A percentile compares a stretch with the other conserved stretches of the same genome.
Conservation (phyloP, 768 basidiomycete species). For the Daedaleopsis sinensis region DNA sequence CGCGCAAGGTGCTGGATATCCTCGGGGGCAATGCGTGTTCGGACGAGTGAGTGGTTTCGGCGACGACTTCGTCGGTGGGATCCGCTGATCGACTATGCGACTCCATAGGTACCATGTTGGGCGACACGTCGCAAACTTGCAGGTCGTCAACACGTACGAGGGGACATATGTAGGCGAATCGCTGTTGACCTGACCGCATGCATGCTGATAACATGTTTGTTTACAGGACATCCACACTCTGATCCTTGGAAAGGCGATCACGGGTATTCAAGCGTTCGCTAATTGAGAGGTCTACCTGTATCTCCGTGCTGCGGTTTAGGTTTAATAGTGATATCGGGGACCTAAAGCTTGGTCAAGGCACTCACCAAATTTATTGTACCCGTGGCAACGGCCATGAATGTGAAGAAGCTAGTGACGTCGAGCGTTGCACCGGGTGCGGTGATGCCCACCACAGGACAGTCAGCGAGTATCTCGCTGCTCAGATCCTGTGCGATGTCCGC, state of each 20-base stretch:
- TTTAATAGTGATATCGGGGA: too few species aligned
- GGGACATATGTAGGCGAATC: conserved; percentile 61
- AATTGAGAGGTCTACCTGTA: conserved; percentile 37
- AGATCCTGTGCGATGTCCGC: too few species aligned
- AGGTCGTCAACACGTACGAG: conserved; percentile 97
- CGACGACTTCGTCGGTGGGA: background rate
- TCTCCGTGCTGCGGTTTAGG: too few species aligned
- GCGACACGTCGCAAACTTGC: conserved; percentile 92
- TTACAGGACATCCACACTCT: conserved; percentile 84
- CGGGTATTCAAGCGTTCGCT: conserved; percentile 84
- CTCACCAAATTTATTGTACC: conserved; percentile 58
- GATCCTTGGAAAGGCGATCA: conserved; percentile 92
- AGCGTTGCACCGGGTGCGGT: conserved; percentile 46
- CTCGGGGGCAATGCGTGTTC: conserved; percentile 92
- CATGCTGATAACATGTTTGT: background rate
- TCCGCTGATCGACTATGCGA: background rate
- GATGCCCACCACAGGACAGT: background rate
- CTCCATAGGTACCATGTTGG: conserved; percentile 95
- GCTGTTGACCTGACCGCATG: background rate
- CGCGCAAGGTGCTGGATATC: conserved; percentile 82
- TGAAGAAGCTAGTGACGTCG: conserved; percentile 53
- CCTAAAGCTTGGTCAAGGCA: conserved; percentile 26
- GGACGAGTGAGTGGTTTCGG: conserved; percentile 71
- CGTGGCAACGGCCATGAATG: conserved; percentile 58
- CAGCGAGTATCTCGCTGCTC: too few species aligned